Percentiles rank a stretch among this genome's conserved stretches.
Conservation (phyloP, 2,329 filamentous ascomycete genomes). For the Aspergillus sp. region DNA sequence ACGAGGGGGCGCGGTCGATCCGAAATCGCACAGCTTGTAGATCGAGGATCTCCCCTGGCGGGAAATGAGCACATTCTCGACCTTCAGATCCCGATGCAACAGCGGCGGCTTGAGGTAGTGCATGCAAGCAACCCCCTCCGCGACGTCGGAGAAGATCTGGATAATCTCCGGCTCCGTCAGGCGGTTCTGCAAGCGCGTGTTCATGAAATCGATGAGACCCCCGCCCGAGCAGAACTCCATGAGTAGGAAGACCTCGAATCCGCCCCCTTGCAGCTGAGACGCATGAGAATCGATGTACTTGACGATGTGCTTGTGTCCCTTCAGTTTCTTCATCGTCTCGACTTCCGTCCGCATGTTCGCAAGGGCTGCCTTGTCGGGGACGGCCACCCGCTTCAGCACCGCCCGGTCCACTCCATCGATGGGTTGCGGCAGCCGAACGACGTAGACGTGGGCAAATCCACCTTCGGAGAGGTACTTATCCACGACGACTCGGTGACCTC, state of each 20-base stretch:
- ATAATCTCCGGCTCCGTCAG: slow-evolving; percentile 97
- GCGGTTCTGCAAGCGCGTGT: slow-evolving; percentile 91
- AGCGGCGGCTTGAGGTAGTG: slow-evolving; percentile 95
- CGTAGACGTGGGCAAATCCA: slow-evolving; percentile 96
- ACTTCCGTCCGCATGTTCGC: slow-evolving; percentile 97
- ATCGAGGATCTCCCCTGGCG: slow-evolving; percentile 63
- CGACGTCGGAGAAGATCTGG: slow-evolving; percentile 93
- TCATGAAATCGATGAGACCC: slow-evolving; percentile 99
- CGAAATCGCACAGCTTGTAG: slow-evolving; percentile 99
- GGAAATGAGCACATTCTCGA: slow-evolving; percentile 94
- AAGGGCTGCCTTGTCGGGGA: slow-evolving; percentile 91
- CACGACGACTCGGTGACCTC: slow-evolving; percentile 86
- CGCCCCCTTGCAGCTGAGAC: slow-evolving; percentile 85
- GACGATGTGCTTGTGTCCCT: slow-evolving; percentile 93
- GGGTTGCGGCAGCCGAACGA: slow-evolving; percentile 79
- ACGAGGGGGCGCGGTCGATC: slow-evolving; percentile 79
- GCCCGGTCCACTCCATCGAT: slow-evolving; percentile 76
- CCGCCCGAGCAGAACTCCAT: slow-evolving; percentile 98
- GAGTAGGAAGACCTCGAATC: slow-evolving; percentile 95
- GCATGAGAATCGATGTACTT: slow-evolving; percentile 98
- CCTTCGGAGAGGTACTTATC: slow-evolving; percentile 98
- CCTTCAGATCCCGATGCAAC: slow-evolving; percentile 91
- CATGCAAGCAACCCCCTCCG: slow-evolving; percentile 97
- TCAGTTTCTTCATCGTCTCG: slow-evolving; percentile 99
- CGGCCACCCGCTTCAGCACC: slow-evolving; percentile 91